A percentile compares a stretch with the other conserved stretches of the same genome.
phyloP scores from a whole-genome alignment of 768 basidiomycete genomes.

The Auriscalpium microsporum region DNA sequence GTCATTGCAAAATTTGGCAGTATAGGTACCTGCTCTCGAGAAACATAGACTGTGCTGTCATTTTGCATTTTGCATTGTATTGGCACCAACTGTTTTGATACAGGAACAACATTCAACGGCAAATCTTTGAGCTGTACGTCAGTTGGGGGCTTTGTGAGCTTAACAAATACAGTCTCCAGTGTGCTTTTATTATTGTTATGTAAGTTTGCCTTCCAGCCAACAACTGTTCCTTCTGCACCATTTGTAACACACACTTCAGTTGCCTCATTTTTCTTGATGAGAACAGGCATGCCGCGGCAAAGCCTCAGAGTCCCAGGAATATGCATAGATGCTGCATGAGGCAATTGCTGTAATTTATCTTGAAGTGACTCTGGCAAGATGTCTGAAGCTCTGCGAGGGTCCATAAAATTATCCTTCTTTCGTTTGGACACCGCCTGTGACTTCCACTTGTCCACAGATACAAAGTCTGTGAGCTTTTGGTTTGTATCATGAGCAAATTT shows the following conservation, averaged over 20 bases:
- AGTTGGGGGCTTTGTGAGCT: constrained; percentile 4
- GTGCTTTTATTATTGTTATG: background rate
- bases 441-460: constrained; percentile 12
- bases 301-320: constrained; percentile 14
- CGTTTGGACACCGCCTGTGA: background rate
- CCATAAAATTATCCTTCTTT: background rate
- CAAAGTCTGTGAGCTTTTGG: constrained; percentile 22
- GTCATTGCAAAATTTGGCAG: constrained; percentile 20
- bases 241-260: constrained; percentile 20
- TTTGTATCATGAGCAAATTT: constrained; percentile 26
- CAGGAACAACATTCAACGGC: constrained; percentile 15
- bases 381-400: background rate
- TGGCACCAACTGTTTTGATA: background rate
- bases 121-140: constrained; percentile 8
- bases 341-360: constrained; percentile 17
- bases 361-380: background rate
- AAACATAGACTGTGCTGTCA: background rate
- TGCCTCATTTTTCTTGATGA: constrained; percentile 17
- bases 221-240: constrained; percentile 16
- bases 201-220: constrained; percentile 4
- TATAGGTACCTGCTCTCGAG: constrained; percentile 9
- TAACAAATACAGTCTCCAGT: constrained; percentile 11
- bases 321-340: constrained; percentile 11
- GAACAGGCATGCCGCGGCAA: constrained; percentile 18
- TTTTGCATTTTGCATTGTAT: constrained; percentile 6